phyloP scores from a whole-genome alignment of 1,284 basidiomycete genomes.

The Rhodotorula mucilaginosa region DNA sequence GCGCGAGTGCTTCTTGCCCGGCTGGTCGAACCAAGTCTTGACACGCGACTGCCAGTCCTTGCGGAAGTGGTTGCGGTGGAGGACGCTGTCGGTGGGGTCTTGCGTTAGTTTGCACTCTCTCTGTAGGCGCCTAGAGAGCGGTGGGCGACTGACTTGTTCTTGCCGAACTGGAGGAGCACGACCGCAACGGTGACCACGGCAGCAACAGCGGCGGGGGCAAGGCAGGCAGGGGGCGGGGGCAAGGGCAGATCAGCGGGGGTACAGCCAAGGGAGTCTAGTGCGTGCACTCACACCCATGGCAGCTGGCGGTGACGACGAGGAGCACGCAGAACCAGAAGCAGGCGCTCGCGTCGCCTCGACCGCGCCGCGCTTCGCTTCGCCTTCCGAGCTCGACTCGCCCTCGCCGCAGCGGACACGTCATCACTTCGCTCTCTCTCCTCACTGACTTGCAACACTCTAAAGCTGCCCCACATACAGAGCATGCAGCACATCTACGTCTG shows the following conservation, averaged over 20 bases:
- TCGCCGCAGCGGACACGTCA: neutral
- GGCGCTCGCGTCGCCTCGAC: neutral
- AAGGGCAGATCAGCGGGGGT: neutral
- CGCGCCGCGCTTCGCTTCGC: neutral
- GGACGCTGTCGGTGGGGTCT: constrained; percentile 55
- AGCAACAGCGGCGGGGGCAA: neutral
- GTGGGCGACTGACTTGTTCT: constrained; percentile 10
- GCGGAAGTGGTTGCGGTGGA: constrained; percentile 92
- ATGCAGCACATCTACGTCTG: constrained; percentile 71
- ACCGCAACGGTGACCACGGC: neutral
- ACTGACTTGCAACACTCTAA: no score
- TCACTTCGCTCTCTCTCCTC: neutral
- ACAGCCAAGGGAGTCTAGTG: neutral
- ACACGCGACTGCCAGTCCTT: constrained; percentile 84
- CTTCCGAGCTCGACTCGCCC: no score
- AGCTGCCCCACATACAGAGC: neutral
- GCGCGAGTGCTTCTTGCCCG: constrained; percentile 94
- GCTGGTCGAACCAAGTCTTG: constrained; percentile 98
- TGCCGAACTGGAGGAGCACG: constrained; percentile 7
- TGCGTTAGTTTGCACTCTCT: no score
- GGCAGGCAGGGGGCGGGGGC: neutral
- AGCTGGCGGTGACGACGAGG: constrained; percentile 5
- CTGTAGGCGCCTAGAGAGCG: neutral
- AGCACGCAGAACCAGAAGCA: neutral
- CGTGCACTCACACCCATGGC: constrained; percentile 7